Conservation (phyloP, 108 stramenopile genomes). For the Craspedostauros australis region DNA sequence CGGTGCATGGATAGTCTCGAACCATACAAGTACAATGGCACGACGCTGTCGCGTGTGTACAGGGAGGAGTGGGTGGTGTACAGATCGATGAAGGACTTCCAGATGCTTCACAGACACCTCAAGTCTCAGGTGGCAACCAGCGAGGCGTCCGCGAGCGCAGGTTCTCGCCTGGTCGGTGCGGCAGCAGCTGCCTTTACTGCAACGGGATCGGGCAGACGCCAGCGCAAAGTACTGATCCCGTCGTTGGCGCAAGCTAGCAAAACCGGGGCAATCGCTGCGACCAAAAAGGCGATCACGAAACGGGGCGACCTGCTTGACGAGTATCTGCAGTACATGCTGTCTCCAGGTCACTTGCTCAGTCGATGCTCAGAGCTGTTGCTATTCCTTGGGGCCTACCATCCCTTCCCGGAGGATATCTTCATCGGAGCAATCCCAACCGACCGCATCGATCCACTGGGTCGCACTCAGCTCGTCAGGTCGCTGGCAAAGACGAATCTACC, state of each 20-base stretch:
- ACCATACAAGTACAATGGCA: conserved; percentile 17
- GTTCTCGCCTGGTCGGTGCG: conserved; percentile 61
- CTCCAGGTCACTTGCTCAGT: conserved; percentile 48
- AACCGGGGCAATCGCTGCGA: conserved; percentile 58
- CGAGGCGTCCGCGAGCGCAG: conserved; percentile 61
- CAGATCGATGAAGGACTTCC: conserved; percentile 75
- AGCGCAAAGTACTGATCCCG: conserved; percentile 58
- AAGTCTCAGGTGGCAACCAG: conserved; percentile 58
- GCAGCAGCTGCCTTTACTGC: conserved; percentile 61
- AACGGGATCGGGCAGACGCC: conserved; percentile 17
- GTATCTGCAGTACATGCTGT: conserved; percentile 62
- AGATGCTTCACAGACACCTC: conserved; percentile 74
- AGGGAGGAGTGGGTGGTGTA: conserved; percentile 78
- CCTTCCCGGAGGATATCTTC: conserved; percentile 44
- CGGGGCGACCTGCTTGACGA: conserved; percentile 60
- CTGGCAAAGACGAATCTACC: too few species aligned
- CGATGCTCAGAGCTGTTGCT: conserved; percentile 65
- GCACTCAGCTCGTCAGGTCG: too few species aligned
- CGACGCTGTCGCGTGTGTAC: conserved; percentile 7
- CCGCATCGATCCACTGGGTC: conserved; percentile 40
- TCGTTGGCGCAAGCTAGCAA: conserved; percentile 69
- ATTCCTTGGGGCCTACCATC: conserved; percentile 70
- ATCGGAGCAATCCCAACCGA: conserved; percentile 10
- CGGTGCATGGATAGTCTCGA: conserved; percentile 26
- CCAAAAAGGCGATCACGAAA: conserved; percentile 55